These are phyloP conservation scores for Digitaria exilis DNA, from an alignment of 202 grass and related monocot species.

Conservation along the genomic window DNA sequence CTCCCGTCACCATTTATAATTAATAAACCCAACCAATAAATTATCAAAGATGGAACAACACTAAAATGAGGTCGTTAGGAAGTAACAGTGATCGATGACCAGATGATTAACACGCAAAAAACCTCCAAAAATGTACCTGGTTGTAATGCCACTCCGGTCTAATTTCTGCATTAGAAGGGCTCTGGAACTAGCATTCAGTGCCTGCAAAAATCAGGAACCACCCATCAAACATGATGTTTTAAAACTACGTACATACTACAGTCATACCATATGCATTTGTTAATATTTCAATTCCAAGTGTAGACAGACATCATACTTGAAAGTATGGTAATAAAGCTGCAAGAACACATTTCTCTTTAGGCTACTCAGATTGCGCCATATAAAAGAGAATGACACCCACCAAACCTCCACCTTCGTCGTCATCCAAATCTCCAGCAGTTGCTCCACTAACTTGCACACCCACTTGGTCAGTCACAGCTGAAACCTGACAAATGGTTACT, in stretches of 20 bases:
- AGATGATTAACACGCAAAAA: conserved; percentile 9
- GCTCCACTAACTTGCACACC: conserved; percentile 66
- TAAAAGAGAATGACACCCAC: conserved; percentile 51
- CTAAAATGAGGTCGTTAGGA: neutral
- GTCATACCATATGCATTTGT: too few relatives aligned
- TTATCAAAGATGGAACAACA: neutral
- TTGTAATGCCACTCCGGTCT: conserved; percentile 76
- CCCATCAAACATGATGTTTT: neutral
- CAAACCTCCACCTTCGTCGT: conserved; percentile 97
- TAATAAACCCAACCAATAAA: neutral
- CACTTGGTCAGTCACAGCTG: conserved; percentile 87
- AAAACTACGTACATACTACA: neutral
- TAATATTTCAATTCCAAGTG: neutral
- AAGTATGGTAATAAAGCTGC: conserved; percentile 8
- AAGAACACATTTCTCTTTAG: neutral
- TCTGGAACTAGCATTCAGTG: conserved; percentile 94
- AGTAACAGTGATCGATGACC: neutral
- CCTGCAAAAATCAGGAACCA: conserved; percentile 48
- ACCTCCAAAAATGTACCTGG: conserved; percentile 54
- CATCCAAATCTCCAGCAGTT: conserved; percentile 89
- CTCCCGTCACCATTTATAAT: neutral
- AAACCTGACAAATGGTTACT: conserved; percentile 64
- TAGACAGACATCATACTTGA: conserved; percentile 7
- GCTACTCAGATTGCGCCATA: neutral
- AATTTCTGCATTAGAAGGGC: conserved; percentile 98